These are phyloP conservation scores for Nannizziopsis barbatae DNA, from an alignment of 2,329 filamentous ascomycete genomes.

Conservation along the genomic window DNA sequence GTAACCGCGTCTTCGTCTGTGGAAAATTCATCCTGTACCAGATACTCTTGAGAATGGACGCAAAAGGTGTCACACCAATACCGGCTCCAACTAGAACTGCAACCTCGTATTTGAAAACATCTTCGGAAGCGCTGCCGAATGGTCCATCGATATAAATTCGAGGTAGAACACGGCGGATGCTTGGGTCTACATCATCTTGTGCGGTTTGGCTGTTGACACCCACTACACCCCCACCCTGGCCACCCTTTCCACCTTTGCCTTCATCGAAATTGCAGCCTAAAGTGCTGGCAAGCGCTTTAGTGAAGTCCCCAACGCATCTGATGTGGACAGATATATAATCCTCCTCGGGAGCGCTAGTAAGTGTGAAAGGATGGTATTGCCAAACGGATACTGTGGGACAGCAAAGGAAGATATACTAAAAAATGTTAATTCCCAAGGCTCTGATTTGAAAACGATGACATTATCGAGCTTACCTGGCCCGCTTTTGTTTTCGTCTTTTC, in stretches of 20 bases:
- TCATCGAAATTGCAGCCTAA: slow-evolving; percentile 63
- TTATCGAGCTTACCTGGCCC: slow-evolving; percentile 44
- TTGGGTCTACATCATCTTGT: slow-evolving; percentile 51
- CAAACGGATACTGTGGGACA: slow-evolving; percentile 76
- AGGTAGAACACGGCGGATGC: slow-evolving; percentile 61
- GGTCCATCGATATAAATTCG: slow-evolving; percentile 75
- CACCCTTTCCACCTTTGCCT: slow-evolving; percentile 34
- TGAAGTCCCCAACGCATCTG: slow-evolving; percentile 73
- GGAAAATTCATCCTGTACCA: slow-evolving; percentile 91
- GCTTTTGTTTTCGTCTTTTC: slow-evolving; percentile 70
- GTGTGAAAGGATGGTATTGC: slow-evolving; percentile 81
- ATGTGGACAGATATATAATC: slow-evolving; percentile 84
- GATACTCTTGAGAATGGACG: slow-evolving; percentile 60
- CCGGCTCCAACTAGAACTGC: slow-evolving; percentile 42
- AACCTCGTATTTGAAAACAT: slow-evolving; percentile 57
- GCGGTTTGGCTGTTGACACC: slow-evolving; percentile 50
- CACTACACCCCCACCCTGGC: slow-evolving; percentile 48
- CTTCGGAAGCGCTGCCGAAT: slow-evolving; percentile 75
- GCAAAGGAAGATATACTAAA: slow-evolving; percentile 71
- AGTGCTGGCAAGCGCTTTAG: slow-evolving; percentile 54
- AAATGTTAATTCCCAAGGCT: background rate
- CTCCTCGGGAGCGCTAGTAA: slow-evolving; percentile 78
- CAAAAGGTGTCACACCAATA: slow-evolving; percentile 44
- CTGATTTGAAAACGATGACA: background rate
- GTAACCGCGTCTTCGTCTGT: slow-evolving; percentile 58